A percentile compares a stretch with the other conserved stretches of the same genome.
Evolutionary conservation across 164 flowering plant genomes (phyloP).

Genomic region (Malania oleifera): DNA sequence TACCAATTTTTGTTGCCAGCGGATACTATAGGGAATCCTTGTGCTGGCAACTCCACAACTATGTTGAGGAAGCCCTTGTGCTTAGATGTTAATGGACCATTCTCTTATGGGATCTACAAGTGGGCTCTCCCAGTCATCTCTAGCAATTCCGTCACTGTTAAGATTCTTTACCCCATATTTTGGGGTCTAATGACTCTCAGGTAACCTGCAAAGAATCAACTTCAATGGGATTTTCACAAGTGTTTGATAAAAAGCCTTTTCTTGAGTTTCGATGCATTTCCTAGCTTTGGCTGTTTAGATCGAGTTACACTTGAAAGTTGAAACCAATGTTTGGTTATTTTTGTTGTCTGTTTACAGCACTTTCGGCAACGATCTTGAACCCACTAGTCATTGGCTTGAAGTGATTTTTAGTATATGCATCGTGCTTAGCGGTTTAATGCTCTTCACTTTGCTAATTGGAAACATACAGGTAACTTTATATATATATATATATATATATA

Average conservation of each 20-base stretch:
- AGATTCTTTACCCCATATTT: slow-evolving; percentile 87
- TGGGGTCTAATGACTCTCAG: slow-evolving; percentile 98
- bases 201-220: too few species aligned
- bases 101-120: slow-evolving; percentile 72
- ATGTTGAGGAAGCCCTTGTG: slow-evolving; percentile 41
- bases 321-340: not conserved
- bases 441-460: slow-evolving; percentile 88
- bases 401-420: slow-evolving; percentile 77
- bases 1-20: slow-evolving; percentile 47
- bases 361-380: slow-evolving; percentile 86
- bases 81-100: slow-evolving; percentile 68
- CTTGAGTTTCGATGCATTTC: too few species aligned
- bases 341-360: slow-evolving; percentile 45
- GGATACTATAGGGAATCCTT: slow-evolving; percentile 29
- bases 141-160: slow-evolving; percentile 74
- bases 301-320: too few species aligned
- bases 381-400: slow-evolving; percentile 87
- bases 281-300: not conserved
- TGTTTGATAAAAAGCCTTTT: not conserved
- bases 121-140: slow-evolving; percentile 89
- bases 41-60: slow-evolving; percentile 47
- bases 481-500: too few species aligned
- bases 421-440: slow-evolving; percentile 74
- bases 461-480: slow-evolving; percentile 84
- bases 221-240: not conserved